A percentile compares a stretch with the other conserved stretches of the same genome.
Conservation (phyloP, 129 eudicot genomes). For the Chrysanthemum lavandulifolium region DNA sequence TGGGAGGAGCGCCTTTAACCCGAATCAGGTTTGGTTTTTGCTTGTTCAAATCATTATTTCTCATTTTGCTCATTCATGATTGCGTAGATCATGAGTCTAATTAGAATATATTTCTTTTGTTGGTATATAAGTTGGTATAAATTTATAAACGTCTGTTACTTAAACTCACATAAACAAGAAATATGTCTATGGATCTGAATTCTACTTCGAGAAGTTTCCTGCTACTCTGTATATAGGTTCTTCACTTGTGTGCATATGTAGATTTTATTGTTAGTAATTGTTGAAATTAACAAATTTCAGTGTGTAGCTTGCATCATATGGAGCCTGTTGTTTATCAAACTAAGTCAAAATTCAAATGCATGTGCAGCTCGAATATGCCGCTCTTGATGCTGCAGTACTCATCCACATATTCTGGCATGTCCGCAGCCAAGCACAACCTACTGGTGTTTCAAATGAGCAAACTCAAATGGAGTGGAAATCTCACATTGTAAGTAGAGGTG, state of each 20-base stretch:
- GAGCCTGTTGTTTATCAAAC: neutral
- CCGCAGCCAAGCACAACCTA: slow-evolving; percentile 52
- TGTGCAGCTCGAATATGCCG: slow-evolving; percentile 94
- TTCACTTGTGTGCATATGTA: too few species aligned
- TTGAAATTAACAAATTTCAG: too few species aligned
- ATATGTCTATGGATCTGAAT: neutral
- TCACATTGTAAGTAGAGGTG: slow-evolving; percentile 55
- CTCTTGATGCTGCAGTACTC: slow-evolving; percentile 96
- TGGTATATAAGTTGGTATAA: too few species aligned
- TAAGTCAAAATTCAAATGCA: neutral
- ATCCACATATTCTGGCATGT: slow-evolving; percentile 81
- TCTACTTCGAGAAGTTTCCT: neutral
- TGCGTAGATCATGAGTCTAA: too few species aligned
- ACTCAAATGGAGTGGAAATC: slow-evolving; percentile 87
- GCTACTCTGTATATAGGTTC: too few species aligned
- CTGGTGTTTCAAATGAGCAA: slow-evolving; percentile 37
- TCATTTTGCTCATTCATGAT: neutral
- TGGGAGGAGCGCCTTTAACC: slow-evolving; percentile 92
- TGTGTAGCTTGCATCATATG: too few species aligned
- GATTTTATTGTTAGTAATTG: too few species aligned
- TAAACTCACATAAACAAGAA: neutral
- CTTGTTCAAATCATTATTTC: slow-evolving; percentile 1
- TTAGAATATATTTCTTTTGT: too few species aligned
- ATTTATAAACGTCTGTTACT: too few species aligned
- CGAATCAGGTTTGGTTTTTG: slow-evolving; percentile 53